Evolutionary conservation across 495 filamentous ascomycete species (phyloP).

Genomic region (Terfezia claveryi): DNA sequence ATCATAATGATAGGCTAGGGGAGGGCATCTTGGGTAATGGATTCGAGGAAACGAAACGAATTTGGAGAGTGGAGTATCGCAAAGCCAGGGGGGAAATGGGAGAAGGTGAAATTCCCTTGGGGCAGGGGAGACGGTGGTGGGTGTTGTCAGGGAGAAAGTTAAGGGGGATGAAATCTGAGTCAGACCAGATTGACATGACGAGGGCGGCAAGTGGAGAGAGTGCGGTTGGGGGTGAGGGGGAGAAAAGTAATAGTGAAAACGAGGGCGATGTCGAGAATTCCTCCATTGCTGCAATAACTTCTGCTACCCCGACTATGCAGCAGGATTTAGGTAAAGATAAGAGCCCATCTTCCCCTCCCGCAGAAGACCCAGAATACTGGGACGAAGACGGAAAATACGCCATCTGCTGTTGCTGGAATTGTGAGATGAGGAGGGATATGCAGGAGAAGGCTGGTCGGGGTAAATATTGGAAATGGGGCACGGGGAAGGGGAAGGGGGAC

Average conservation of each 20-base stretch:
- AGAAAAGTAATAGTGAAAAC: conserved; percentile 4
- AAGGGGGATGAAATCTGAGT: no score
- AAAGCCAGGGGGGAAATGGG: conserved; percentile 6
- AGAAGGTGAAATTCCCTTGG: conserved; percentile 5
- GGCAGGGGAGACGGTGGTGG: conserved; percentile 4
- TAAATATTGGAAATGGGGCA: not conserved
- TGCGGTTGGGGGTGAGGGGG: not conserved
- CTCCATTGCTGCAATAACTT: not conserved
- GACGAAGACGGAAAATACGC: not conserved
- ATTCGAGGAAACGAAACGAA: conserved; percentile 55
- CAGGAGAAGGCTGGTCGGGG: not conserved
- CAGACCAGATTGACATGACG: no score
- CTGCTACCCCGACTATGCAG: not conserved
- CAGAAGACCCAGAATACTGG: not conserved
- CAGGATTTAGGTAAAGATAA: not conserved
- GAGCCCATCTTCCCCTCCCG: not conserved
- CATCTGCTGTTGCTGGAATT: not conserved
- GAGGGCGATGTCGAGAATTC: conserved; percentile 2
- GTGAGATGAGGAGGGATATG: not conserved
- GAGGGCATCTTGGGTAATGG: conserved; percentile 35
- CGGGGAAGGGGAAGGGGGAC: not conserved
- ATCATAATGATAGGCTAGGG: conserved; percentile 72
- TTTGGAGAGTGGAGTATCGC: conserved; percentile 25
- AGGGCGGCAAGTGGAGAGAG: conserved; percentile 5
- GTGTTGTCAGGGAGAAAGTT: not conserved